phyloP scores from a whole-genome alignment of 2,329 filamentous ascomycete species.

The Aureobasidium melanogenum region DNA sequence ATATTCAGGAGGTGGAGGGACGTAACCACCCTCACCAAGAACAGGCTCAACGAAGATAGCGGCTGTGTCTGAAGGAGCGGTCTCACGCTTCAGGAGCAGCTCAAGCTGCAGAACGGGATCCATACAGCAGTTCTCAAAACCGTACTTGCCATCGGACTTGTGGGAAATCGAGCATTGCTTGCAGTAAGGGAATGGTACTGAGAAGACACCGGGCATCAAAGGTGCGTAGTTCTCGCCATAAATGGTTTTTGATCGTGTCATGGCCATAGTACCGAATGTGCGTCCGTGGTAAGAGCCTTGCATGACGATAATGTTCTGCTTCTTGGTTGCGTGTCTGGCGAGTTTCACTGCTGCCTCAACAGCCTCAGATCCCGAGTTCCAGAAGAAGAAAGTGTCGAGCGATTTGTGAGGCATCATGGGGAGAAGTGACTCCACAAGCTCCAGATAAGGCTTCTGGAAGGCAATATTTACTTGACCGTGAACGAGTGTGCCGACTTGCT shows the following conservation, averaged over 20 bases:
- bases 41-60: conserved; percentile 30
- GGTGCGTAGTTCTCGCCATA: conserved; percentile 27
- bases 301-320: conserved; percentile 31
- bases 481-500: conserved; percentile 29
- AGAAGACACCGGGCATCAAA: conserved; percentile 31
- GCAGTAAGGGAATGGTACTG: conserved; percentile 31
- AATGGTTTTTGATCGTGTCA: conserved; percentile 29
- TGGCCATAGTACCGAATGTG: conserved; percentile 29
- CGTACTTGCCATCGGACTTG: conserved; percentile 22
- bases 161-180: conserved; percentile 28
- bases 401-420: conserved; percentile 29
- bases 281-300: conserved; percentile 30
- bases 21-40: conserved; percentile 30
- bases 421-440: conserved; percentile 26
- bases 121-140: conserved; percentile 31
- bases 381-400: conserved; percentile 33
- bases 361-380: conserved; percentile 30
- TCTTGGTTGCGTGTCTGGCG: conserved; percentile 28
- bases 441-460: conserved; percentile 31
- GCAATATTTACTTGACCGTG: conserved; percentile 35
- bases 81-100: conserved; percentile 28
- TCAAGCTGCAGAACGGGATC: conserved; percentile 29
- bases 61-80: conserved; percentile 28
- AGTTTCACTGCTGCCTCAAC: conserved; percentile 31
- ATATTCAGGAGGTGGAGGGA: conserved; percentile 25